A percentile compares a stretch with the other conserved stretches of the same genome.
Conservation (phyloP, 2,329 filamentous ascomycete genomes). For the Colletotrichum agaves region DNA sequence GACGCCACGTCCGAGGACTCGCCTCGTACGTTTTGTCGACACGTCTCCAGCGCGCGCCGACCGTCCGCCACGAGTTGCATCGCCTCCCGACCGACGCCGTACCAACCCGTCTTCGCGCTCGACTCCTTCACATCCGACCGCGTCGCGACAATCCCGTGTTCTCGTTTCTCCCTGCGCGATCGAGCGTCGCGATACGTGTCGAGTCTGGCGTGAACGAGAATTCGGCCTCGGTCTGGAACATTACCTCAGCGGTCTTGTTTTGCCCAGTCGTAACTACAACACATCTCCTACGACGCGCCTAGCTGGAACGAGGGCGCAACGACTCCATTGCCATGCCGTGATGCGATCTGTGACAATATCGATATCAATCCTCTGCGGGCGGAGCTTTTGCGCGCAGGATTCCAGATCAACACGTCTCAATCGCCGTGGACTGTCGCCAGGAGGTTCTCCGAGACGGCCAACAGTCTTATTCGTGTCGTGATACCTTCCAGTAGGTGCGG, state of each 20-base stretch:
- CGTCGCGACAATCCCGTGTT: conserved; percentile 1
- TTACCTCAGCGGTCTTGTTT: neutral
- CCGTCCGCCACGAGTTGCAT: conserved; percentile 22
- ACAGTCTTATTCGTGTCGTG: conserved; percentile 14
- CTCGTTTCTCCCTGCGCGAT: conserved; percentile 14
- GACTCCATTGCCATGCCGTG: neutral
- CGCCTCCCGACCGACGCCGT: conserved; percentile 4
- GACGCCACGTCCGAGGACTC: conserved; percentile 4
- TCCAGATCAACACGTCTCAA: conserved; percentile 21
- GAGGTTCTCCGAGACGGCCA: neutral
- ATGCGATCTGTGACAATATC: conserved; percentile 21
- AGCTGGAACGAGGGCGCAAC: conserved; percentile 6
- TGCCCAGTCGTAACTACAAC: conserved; percentile 9
- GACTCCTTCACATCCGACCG: conserved; percentile 21
- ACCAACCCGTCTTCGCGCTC: conserved; percentile 8
- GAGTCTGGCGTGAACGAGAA: conserved; percentile 24
- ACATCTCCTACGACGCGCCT: conserved; percentile 5
- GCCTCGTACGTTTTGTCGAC: neutral
- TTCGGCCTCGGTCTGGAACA: neutral
- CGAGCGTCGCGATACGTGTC: conserved; percentile 3
- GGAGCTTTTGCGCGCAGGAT: conserved; percentile 1
- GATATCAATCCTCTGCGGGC: conserved; percentile 6
- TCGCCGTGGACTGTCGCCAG: conserved; percentile 27
- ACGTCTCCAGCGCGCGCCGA: conserved; percentile 14
- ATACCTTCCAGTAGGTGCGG: conserved; percentile 18